Percentiles rank a stretch among this genome's conserved stretches.
phyloP scores from a whole-genome alignment of 352 stramenopile species.

The Phytophthora sp. region DNA sequence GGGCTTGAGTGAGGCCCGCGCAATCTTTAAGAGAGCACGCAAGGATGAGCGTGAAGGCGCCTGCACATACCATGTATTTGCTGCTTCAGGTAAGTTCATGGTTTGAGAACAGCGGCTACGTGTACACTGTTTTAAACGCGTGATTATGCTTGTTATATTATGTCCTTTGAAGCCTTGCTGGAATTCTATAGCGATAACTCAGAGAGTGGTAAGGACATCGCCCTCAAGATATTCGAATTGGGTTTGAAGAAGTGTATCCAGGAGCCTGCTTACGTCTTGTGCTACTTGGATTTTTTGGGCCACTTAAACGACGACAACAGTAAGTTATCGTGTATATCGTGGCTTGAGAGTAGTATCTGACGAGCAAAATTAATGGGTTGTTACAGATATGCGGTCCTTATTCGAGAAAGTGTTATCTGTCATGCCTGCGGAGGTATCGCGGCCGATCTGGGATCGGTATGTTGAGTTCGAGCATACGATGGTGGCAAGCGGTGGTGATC shows the following conservation, averaged over 20 bases:
- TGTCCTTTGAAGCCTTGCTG: conserved; percentile 55
- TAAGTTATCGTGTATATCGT: conserved; percentile 35
- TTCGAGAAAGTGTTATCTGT: conserved; percentile 90
- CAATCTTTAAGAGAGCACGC: conserved; percentile 81
- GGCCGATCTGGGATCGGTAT: conserved; percentile 88
- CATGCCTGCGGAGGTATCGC: conserved; percentile 80
- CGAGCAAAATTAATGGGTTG: neutral
- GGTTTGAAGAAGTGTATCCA: conserved; percentile 91
- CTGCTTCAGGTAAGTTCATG: conserved; percentile 63
- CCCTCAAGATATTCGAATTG: conserved; percentile 90
- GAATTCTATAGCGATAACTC: conserved; percentile 90
- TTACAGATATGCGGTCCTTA: conserved; percentile 85
- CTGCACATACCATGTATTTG: conserved; percentile 86
- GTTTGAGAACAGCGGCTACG: neutral
- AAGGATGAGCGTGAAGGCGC: conserved; percentile 85
- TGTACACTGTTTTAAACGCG: neutral
- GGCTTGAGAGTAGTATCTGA: neutral
- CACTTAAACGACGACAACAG: conserved; percentile 92
- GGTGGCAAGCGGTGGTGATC: conserved; percentile 82
- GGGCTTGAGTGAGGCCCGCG: conserved; percentile 73
- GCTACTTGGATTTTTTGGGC: conserved; percentile 86
- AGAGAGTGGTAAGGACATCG: conserved; percentile 83
- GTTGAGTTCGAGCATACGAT: conserved; percentile 89
- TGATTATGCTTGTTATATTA: conserved; percentile 8
- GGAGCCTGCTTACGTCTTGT: conserved; percentile 82